Evolutionary conservation across 306 rosid genomes (phyloP), one percentile per base, ranked within the genome.

Genomic region (Castanea mollissima): DNA sequence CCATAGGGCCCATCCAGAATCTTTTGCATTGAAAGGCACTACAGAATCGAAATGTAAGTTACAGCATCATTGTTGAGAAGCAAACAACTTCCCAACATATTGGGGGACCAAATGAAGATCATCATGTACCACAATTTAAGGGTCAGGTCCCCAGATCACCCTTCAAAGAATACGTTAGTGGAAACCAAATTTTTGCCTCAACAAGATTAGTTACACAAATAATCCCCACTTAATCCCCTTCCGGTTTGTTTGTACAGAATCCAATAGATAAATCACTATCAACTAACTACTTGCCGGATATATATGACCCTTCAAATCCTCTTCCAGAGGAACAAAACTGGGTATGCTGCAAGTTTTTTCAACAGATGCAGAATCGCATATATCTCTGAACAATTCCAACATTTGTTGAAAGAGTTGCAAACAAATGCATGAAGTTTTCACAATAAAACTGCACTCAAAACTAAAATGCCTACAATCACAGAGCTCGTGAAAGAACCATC

Each of bases 301-400:
- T 84, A 83, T 55, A 38, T 83, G 76, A 75, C 85, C 92, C 81
- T 85, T 77, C 60, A 79, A 75, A 71, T 85, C 88, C 88, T 78
- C 82, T 73, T 63, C 58, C 71, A 20, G 73, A 81, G 67, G 76
- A 81, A 85, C 92, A 89, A 90, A 89, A 89, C 78, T 80, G 97
- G 90, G 90, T 76, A 76, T 79, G 85, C 81, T 73, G 74, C 80
- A 11, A 84, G 73, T 81, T 75, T 87, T 82, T 71, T 74, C 80
- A 49, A 76, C 52, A 19, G 76, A 44, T 14, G 82, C 73, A 72
- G 55, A 83, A 79, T 41, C 71, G 63, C 25, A 69, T 79, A 79
- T 46, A 52, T 71, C 73, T 67, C 76, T 49, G 77, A 76, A 81
- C 60, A 73, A 83, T 75, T 75, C 83, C 82, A 54, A 51, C 76